These are phyloP conservation scores for Blastobotrys illinoisensis DNA, from an alignment of 1,139 yeast genomes.

Conservation along the genomic window DNA sequence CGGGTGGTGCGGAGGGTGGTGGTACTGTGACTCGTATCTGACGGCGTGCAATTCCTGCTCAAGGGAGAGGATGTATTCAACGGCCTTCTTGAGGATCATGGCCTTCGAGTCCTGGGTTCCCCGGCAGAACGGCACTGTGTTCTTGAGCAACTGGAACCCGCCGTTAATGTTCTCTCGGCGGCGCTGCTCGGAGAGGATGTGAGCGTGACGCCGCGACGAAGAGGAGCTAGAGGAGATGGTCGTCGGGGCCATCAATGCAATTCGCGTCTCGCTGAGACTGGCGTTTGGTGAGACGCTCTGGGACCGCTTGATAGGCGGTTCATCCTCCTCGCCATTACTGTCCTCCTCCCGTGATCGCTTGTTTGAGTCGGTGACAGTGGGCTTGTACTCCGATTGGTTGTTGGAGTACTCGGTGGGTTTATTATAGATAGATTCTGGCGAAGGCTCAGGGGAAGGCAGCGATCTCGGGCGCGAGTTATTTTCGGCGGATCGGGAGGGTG, in stretches of 20 bases:
- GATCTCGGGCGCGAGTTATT: slow-evolving; percentile 10
- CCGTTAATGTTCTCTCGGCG: slow-evolving; percentile 43
- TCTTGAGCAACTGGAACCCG: slow-evolving; percentile 38
- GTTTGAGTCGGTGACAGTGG: not conserved
- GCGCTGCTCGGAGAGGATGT: slow-evolving; percentile 42
- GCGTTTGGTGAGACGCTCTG: not conserved
- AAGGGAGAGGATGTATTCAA: slow-evolving; percentile 36
- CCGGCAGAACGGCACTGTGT: slow-evolving; percentile 38
- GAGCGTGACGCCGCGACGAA: slow-evolving; percentile 33
- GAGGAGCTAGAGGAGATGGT: slow-evolving; percentile 24
- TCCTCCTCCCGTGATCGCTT: slow-evolving; percentile 4
- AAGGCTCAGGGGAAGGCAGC: slow-evolving; percentile 20
- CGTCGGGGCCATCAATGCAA: slow-evolving; percentile 30
- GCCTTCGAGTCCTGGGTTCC: slow-evolving; percentile 44
- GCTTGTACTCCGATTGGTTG: not conserved
- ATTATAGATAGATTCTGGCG: slow-evolving; percentile 13
- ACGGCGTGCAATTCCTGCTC: slow-evolving; percentile 27
- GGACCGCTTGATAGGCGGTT: slow-evolving; percentile 4
- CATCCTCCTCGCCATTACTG: not conserved
- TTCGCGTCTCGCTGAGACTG: slow-evolving; percentile 5
- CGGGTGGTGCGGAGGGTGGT: slow-evolving; percentile 1
- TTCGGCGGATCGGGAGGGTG: slow-evolving; percentile 8
- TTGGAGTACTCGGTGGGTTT: not conserved
- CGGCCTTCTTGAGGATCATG: slow-evolving; percentile 37
- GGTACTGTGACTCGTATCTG: slow-evolving; percentile 5